A percentile compares a stretch with the other conserved stretches of the same genome.
phyloP scores from a whole-genome alignment of 2,329 filamentous ascomycete species.

The Exophiala mesophila region DNA sequence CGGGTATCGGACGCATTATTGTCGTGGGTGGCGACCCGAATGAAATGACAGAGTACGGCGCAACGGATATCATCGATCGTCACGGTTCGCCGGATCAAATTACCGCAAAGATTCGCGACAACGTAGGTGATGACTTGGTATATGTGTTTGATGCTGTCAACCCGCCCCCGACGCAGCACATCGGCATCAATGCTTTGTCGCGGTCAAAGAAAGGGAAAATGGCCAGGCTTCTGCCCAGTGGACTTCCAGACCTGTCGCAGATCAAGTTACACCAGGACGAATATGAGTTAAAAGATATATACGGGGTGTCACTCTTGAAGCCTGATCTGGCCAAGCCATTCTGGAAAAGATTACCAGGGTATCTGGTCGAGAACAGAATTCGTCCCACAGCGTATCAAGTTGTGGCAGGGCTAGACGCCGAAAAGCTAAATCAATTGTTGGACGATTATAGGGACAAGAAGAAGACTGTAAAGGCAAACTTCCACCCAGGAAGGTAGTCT shows the following conservation, averaged over 20 bases:
- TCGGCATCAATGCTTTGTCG: slow-evolving; percentile 35
- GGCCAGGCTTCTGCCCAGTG: slow-evolving; percentile 23
- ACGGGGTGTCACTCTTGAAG: slow-evolving; percentile 28
- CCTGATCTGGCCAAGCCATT: slow-evolving; percentile 21
- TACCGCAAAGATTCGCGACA: slow-evolving; percentile 29
- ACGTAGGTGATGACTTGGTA: slow-evolving; percentile 38
- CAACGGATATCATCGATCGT: slow-evolving; percentile 41
- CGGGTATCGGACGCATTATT: slow-evolving; percentile 37
- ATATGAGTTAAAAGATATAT: slow-evolving; percentile 31
- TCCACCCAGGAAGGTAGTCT: too few species aligned
- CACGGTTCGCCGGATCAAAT: slow-evolving; percentile 31
- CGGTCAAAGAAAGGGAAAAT: slow-evolving; percentile 34
- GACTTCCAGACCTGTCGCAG: slow-evolving; percentile 27
- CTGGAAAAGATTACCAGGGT: slow-evolving; percentile 17
- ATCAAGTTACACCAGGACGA: slow-evolving; percentile 32
- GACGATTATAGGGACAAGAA: slow-evolving; percentile 38
- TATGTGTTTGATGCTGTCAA: slow-evolving; percentile 38
- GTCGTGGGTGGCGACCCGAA: slow-evolving; percentile 32
- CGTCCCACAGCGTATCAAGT: slow-evolving; percentile 30
- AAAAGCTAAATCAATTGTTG: slow-evolving; percentile 35
- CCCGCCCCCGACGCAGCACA: slow-evolving; percentile 21
- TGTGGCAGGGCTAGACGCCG: slow-evolving; percentile 32
- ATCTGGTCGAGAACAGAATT: slow-evolving; percentile 23
- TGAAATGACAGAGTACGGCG: slow-evolving; percentile 34
- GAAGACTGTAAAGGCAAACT: slow-evolving; percentile 29